phyloP scores from a whole-genome alignment of 768 basidiomycete species.

The Hericium erinaceus region DNA sequence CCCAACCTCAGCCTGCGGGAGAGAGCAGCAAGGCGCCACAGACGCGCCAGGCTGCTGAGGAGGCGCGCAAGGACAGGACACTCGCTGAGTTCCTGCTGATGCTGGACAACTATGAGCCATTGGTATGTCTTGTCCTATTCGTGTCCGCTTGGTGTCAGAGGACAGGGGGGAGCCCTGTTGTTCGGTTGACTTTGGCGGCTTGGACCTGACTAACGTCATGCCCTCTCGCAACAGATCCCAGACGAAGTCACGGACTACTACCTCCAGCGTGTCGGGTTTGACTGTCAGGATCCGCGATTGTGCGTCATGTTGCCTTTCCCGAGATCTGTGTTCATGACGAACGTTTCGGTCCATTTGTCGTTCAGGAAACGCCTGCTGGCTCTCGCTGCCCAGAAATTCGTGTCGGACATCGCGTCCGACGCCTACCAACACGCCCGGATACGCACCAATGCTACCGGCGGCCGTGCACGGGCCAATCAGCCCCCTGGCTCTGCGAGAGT shows the following conservation, averaged over 20 bases:
- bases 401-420: conserved; percentile 93
- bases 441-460: conserved; percentile 76
- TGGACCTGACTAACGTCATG: no score
- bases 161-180: no score
- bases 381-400: conserved; percentile 94
- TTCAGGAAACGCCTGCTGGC: conserved; percentile 87
- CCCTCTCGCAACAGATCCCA: conserved; percentile 56
- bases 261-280: conserved; percentile 91
- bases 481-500: conserved; percentile 61
- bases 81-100: conserved; percentile 90
- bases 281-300: conserved; percentile 90
- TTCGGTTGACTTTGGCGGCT: not conserved
- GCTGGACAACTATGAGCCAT: conserved; percentile 93
- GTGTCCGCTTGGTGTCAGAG: no score
- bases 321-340: not conserved
- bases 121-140: conserved; percentile 39
- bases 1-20: conserved; percentile 11
- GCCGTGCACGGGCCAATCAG: conserved; percentile 57
- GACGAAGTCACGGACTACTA: conserved; percentile 98
- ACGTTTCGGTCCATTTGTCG: not conserved
- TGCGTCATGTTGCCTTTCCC: conserved; percentile 28
- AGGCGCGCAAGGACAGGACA: conserved; percentile 81
- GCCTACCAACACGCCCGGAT: conserved; percentile 97
- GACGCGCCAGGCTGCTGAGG: conserved; percentile 65
- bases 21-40: conserved; percentile 26